Percentiles rank a stretch among this genome's conserved stretches.
phyloP scores from a whole-genome alignment of 2,329 filamentous ascomycete genomes.

The Cercospora sp. region DNA sequence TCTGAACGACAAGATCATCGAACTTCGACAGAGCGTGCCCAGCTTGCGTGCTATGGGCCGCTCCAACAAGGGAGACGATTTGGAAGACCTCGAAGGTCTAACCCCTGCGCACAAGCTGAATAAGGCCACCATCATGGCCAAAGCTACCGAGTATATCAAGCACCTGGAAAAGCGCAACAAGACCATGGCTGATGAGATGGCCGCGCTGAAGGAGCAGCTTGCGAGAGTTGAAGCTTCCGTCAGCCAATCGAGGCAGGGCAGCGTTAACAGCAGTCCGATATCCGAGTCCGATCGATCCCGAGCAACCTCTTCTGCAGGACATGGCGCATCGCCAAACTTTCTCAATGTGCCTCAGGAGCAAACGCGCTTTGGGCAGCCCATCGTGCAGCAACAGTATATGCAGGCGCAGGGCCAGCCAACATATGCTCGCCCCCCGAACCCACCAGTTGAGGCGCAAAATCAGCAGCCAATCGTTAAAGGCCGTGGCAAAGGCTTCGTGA shows the following conservation, averaged over 20 bases:
- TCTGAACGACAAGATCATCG: constrained; percentile 94
- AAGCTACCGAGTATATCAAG: constrained; percentile 93
- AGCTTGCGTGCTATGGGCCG: constrained; percentile 80
- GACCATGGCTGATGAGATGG: constrained; percentile 78
- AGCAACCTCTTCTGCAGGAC: constrained; percentile 33
- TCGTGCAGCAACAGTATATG: constrained; percentile 37
- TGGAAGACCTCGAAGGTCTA: constrained; percentile 70
- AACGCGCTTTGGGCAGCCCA: constrained; percentile 27
- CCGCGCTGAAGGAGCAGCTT: constrained; percentile 73
- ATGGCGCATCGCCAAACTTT: constrained; percentile 28
- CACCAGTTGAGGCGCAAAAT: constrained; percentile 38
- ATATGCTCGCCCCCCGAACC: constrained; percentile 36
- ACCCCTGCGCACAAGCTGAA: constrained; percentile 87
- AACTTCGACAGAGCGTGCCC: constrained; percentile 86
- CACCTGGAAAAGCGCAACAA: constrained; percentile 91
- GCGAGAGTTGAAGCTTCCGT: constrained; percentile 68
- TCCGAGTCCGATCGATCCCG: constrained; percentile 28
- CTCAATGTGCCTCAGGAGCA: constrained; percentile 33
- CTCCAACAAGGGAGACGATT: constrained; percentile 62
- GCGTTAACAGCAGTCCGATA: constrained; percentile 28
- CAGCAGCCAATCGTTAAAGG: constrained; percentile 41
- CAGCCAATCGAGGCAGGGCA: constrained; percentile 32
- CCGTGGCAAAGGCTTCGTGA: constrained; percentile 51
- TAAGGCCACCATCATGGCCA: constrained; percentile 94
- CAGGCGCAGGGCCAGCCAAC: constrained; percentile 36